These are phyloP conservation scores for Hygrophorus pudorinus DNA, from an alignment of 768 basidiomycete species.

Conservation along the genomic window DNA sequence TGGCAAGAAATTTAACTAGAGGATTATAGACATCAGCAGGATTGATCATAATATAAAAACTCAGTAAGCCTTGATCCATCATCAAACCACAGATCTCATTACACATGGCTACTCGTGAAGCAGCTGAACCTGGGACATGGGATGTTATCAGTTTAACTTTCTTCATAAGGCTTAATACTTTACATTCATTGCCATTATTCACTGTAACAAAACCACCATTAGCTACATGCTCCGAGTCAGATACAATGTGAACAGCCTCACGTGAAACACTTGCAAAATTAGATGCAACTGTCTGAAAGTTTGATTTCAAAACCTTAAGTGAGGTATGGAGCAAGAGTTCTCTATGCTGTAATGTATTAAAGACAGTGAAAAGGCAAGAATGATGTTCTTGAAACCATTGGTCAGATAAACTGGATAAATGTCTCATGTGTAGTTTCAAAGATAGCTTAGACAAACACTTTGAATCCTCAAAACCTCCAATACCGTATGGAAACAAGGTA, in stretches of 20 bases:
- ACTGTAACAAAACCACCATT: constrained; percentile 12
- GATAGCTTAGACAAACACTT: constrained; percentile 12
- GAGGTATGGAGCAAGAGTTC: constrained; percentile 20
- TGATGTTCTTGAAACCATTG: constrained; percentile 25
- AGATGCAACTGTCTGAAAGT: constrained; percentile 18
- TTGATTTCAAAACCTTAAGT: constrained; percentile 17
- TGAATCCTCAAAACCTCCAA: constrained; percentile 31
- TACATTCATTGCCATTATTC: constrained; percentile 17
- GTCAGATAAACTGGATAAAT: constrained; percentile 23
- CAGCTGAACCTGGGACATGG: too few species aligned
- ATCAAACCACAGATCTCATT: constrained; percentile 32
- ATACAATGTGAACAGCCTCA: constrained; percentile 15
- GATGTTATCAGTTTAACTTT: constrained; percentile 13
- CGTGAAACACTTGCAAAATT: constrained; percentile 16
- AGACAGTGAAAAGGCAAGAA: constrained; percentile 29
- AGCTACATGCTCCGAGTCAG: constrained; percentile 15
- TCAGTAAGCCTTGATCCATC: constrained; percentile 31
- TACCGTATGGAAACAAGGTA: constrained; percentile 32
- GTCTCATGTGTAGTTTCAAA: constrained; percentile 23
- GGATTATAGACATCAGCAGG: too few species aligned
- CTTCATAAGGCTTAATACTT: constrained; percentile 15
- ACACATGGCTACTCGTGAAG: constrained; percentile 16
- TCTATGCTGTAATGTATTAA: constrained; percentile 30
- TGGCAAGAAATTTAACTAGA: constrained; percentile 28
- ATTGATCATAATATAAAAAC: constrained; percentile 36